Evolutionary conservation across 2,329 filamentous ascomycete species (phyloP).

Genomic region (Knufia fluminis): DNA sequence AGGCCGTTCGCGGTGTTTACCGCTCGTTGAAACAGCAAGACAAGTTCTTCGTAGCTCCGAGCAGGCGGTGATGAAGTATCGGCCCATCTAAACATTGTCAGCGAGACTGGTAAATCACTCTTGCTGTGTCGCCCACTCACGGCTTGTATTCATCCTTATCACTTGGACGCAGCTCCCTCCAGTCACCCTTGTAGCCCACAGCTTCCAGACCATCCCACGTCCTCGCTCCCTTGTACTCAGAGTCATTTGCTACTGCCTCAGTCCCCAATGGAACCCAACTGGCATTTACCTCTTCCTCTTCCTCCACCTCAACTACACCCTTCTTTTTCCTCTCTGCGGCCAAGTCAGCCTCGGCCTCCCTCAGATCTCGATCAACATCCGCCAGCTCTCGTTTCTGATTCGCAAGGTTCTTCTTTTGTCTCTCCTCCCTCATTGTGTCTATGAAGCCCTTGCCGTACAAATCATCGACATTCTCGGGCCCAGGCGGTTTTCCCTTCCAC

Average conservation of each 20-base stretch:
- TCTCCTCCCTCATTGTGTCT: conserved; percentile 8
- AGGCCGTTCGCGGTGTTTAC: too few relatives aligned
- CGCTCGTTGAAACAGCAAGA: conserved; percentile 44
- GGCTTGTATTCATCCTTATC: conserved; percentile 32
- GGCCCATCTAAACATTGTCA: conserved; percentile 4
- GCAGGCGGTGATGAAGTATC: neutral
- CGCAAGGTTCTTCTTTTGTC: conserved; percentile 7
- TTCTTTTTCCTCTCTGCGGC: too few relatives aligned
- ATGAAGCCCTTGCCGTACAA: conserved; percentile 36
- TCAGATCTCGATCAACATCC: conserved; percentile 19
- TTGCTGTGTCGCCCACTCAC: conserved; percentile 28
- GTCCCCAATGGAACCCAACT: neutral
- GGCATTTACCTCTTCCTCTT: neutral
- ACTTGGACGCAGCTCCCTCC: conserved; percentile 30
- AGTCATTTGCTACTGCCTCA: neutral
- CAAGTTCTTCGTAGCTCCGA: conserved; percentile 24
- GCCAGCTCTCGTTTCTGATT: neutral
- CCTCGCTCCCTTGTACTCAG: conserved; percentile 36
- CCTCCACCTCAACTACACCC: too few relatives aligned
- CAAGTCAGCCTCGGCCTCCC: conserved; percentile 10
- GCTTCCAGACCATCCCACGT: conserved; percentile 46
- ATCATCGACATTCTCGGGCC: conserved; percentile 31
- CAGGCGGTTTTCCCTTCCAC: conserved; percentile 44
- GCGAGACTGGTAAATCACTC: too few relatives aligned
- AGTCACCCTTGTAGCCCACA: conserved; percentile 43